Evolutionary conservation across 192 early-diverging fungal genomes (phyloP).

Genomic region (Backusella tarrabulga): DNA sequence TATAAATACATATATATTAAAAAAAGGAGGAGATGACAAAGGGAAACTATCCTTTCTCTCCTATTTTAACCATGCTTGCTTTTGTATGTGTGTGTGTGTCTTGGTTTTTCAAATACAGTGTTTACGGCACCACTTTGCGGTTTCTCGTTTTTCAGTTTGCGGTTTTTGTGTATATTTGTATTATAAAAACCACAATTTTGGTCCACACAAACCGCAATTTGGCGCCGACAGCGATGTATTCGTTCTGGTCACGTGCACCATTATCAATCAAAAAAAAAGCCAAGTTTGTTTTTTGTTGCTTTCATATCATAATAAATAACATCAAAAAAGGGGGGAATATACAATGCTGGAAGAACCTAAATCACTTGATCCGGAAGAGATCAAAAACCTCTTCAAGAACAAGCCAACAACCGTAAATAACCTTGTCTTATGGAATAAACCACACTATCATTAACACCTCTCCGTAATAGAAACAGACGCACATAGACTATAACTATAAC

Average conservation of each 20-base stretch:
- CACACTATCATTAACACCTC: not conserved
- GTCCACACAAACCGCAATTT: too few species aligned
- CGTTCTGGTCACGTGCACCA: not conserved
- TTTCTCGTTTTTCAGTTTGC: too few species aligned
- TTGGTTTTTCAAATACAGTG: not conserved
- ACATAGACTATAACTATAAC: constrained; percentile 50
- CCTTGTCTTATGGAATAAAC: not conserved
- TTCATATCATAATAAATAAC: too few species aligned
- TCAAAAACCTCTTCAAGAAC: not conserved
- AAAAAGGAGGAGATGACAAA: not conserved
- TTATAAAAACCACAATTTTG: too few species aligned
- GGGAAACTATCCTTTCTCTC: not conserved
- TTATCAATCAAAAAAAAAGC: not conserved
- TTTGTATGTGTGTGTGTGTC: not conserved
- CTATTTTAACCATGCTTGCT: not conserved
- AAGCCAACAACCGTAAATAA: not conserved
- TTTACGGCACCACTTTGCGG: too few species aligned
- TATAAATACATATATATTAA: not conserved
- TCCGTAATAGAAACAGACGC: constrained; percentile 23
- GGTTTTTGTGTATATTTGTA: too few species aligned
- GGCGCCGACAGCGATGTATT: too few species aligned
- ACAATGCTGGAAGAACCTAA: not conserved
- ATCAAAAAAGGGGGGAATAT: not conserved
- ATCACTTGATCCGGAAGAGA: not conserved
- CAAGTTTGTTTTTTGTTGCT: not conserved